These are phyloP conservation scores for Nannochloris sp. DNA, from an alignment of 139 green algal species.

Conservation along the genomic window DNA sequence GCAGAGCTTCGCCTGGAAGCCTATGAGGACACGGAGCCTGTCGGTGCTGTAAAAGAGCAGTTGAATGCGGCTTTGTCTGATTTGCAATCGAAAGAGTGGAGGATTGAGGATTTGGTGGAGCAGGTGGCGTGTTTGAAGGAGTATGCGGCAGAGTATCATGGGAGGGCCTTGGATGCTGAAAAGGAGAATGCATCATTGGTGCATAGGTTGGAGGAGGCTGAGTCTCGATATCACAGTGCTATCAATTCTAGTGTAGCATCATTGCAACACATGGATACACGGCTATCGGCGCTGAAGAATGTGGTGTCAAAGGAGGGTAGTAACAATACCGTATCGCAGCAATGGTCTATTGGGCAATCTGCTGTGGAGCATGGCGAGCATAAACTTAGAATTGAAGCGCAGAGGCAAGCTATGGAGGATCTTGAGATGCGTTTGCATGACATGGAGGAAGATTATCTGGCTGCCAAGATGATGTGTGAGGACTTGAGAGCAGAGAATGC, in stretches of 20 bases:
- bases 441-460: neutral
- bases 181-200: neutral
- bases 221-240: neutral
- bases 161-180: neutral
- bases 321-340: neutral
- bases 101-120: conserved; percentile 13
- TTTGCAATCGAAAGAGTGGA: conserved; percentile 16
- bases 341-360: neutral
- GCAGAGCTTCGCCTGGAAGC: conserved; percentile 7
- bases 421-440: neutral
- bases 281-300: neutral
- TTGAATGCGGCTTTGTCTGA: neutral
- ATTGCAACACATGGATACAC: neutral
- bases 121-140: conserved; percentile 4
- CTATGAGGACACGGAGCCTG: neutral
- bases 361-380: neutral
- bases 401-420: neutral
- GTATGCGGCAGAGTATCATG: neutral
- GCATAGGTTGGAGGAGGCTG: neutral
- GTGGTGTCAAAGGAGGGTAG: neutral
- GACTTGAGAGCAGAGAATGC: neutral
- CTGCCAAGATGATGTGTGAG: neutral
- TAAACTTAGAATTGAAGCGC: neutral
- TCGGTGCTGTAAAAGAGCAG: neutral
- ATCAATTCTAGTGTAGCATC: neutral